Evolutionary conservation across 176 grass and related monocot species (phyloP), one percentile per base, ranked within the genome.

Genomic region (Carex kokanica): DNA sequence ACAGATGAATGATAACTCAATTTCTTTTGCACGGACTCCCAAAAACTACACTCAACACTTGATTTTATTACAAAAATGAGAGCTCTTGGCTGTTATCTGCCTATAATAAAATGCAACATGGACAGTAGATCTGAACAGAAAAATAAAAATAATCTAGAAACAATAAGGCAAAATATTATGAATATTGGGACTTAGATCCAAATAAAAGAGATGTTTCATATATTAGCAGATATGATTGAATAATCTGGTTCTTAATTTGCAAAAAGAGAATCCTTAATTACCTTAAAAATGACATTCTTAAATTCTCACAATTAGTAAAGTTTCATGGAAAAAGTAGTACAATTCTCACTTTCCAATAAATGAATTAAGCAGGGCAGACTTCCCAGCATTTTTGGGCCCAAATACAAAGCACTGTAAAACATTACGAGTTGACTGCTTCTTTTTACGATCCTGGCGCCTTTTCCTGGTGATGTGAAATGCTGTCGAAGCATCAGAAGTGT

Each of bases 351-450:
- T 99, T 90, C 96, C 96, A 83, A 99, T 79, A 47, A 99, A 90
- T 85, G 93, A 85, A 75, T 93, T 92, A 84, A 99, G 86, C 78
- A 99, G 77, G 41, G 93, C 70, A 36, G 96, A 90, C 80, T 99
- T 99, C 54, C 96, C 96, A 62, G 93, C 74, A 83, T 89, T 91
- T 88, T 85, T 93, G 60, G 96, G 93, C 21, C 96, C 96, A 63
- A 95, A 99, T 77, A 99, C 93, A 83, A 85, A 92, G 84, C 96
- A 99, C 80, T 99, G 91, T 31, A 95, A 88, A 85, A 93, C 91
- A 69, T 88, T 93, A 80, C 91, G 85, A 18, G 87, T 90, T 25
- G 93, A 90, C 49, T 95, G 93, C 67, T 93, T 86, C 75, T 91
- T 93, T 89, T 99, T 99, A 47, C 96, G 91, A 75, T 99, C 96